Evolutionary conservation across 2,329 filamentous ascomycete genomes (phyloP).

Genomic region (Pseudopithomyces chartarum): DNA sequence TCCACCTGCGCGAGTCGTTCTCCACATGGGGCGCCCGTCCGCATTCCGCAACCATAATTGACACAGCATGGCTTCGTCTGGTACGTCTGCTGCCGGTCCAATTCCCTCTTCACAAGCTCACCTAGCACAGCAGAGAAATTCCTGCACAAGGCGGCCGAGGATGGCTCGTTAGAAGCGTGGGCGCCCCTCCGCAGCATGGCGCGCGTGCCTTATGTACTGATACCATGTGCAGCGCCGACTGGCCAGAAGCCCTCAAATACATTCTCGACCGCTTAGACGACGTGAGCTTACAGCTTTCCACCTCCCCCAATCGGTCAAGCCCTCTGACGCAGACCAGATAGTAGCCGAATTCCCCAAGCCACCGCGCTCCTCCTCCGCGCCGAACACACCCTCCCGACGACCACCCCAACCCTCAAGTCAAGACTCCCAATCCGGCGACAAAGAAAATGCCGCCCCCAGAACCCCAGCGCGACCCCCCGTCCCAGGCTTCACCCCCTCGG

Average conservation of each 20-base stretch:
- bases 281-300: constrained; percentile 44
- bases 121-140: constrained; percentile 51
- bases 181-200: constrained; percentile 28
- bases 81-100: background rate
- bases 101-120: constrained; percentile 22
- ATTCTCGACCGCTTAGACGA: constrained; percentile 72
- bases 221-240: constrained; percentile 62
- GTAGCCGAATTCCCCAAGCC: constrained; percentile 76
- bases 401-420: constrained; percentile 32
- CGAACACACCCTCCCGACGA: constrained; percentile 26
- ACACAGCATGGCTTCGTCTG: background rate
- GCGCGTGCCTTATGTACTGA: constrained; percentile 8
- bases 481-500: constrained; percentile 49
- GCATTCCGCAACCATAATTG: background rate
- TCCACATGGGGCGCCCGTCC: background rate
- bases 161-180: constrained; percentile 65
- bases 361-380: constrained; percentile 47
- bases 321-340: constrained; percentile 60
- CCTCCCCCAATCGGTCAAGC: background rate
- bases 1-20: background rate
- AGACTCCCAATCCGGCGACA: constrained; percentile 64
- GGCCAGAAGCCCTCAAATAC: constrained; percentile 69
- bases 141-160: constrained; percentile 61
- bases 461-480: constrained; percentile 47
- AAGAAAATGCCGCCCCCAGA: constrained; percentile 67